Conservation (phyloP, 257 asterid species). For the Mentha longifolia region DNA sequence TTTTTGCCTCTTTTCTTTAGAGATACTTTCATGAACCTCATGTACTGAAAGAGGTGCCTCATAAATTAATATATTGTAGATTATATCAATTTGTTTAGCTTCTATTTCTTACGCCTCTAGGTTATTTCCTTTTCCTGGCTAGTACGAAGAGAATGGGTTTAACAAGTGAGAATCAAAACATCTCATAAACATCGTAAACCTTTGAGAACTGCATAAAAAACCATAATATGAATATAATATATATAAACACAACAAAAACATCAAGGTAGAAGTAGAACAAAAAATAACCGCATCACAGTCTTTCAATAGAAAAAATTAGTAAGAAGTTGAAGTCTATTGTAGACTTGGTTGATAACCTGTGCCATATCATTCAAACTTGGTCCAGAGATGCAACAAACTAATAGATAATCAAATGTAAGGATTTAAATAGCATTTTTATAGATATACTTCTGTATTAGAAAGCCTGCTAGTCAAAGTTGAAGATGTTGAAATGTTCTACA, state of each 20-base stretch:
- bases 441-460: constrained; percentile 2
- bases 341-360: background rate
- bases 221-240: background rate
- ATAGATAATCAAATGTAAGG: background rate
- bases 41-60: constrained; percentile 7
- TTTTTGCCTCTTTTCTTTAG: background rate
- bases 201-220: constrained; percentile 14
- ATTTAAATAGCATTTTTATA: constrained; percentile 12
- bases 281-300: background rate
- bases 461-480: background rate
- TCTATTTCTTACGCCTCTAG: background rate
- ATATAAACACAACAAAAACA: background rate
- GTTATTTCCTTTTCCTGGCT: background rate
- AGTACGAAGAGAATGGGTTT: background rate
- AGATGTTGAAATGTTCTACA: constrained; percentile 19
- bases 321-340: constrained; percentile 9
- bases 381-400: background rate
- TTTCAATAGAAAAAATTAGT: background rate
- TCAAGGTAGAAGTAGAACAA: constrained; percentile 10
- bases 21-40: background rate
- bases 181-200: constrained; percentile 1
- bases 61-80: background rate
- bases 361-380: constrained; percentile 8
- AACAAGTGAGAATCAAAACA: background rate
- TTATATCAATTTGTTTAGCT: constrained; percentile 24